Evolutionary conservation across 371 early-diverging fungal genomes (phyloP), one percentile per base, ranked within the genome.

Genomic region (Mortierella sp.): DNA sequence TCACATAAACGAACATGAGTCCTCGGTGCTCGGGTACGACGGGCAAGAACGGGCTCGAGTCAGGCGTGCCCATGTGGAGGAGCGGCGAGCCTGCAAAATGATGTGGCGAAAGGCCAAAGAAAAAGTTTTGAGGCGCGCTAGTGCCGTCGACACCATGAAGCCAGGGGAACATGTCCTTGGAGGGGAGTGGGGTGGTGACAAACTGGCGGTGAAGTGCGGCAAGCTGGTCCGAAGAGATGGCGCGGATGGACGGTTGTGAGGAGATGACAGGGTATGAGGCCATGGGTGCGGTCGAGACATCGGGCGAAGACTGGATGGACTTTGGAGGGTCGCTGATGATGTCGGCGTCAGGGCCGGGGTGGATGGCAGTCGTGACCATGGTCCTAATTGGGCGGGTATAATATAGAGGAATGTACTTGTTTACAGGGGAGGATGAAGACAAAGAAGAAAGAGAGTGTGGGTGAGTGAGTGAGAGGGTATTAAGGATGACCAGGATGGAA

Each of bases 161-260:
- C 90, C 90, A 90, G 4, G 90, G 90, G 79, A 90, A 90, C 50
- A 90, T 72, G 19, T 86, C 79, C 47, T 87, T 82, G 26, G 84
- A 79, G 6, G 90, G 90, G 43, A 89, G 63, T 1, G 87, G 87
- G 5, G 83, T 75, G 1, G 76, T 62, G 45, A 77, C 63, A 60
- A 86, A 89, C 55, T 62, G 57, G 51, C 72, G 80, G 56, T 82
- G 81, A 23, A 82, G 56, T 25, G 66, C 56, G 28, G 72, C 68
- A 57, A 82, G 66, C 48, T 81, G 72, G 60, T 64, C 63, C 4
- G 62, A 77, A 7, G 73, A 62, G 44, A 83, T 72, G 28, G 73
- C 72, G 43, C 74, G 72, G 28, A 83, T 67, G 12, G 69, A 74
- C 7, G 82, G 84, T 28, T 77, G 67, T 16, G 72, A 61, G 47